These are phyloP conservation scores for Quercus tomentella DNA, from an alignment of 331 rosid species.

Conservation along the genomic window DNA sequence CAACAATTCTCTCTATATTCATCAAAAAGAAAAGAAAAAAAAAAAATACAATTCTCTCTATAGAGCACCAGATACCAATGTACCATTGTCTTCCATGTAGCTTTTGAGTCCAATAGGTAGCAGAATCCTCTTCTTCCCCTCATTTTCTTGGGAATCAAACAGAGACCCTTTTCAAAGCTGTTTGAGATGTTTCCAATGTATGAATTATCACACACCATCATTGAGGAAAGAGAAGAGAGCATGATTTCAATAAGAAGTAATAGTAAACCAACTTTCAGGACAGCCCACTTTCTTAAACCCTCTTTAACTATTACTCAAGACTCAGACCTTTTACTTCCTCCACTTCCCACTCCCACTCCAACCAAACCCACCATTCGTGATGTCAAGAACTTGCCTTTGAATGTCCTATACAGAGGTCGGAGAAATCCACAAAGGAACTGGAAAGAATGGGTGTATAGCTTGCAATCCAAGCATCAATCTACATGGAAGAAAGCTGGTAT, in stretches of 20 bases:
- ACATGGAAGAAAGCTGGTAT: conserved; percentile 44
- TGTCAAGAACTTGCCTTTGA: conserved; percentile 2
- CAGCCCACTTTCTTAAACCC: conserved; percentile 39
- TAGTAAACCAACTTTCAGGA: conserved; percentile 25
- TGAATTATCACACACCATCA: conserved; percentile 13
- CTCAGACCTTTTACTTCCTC: neutral
- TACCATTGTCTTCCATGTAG: too few relatives aligned
- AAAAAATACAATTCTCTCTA: too few relatives aligned
- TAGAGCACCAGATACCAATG: neutral
- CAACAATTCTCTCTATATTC: too few relatives aligned
- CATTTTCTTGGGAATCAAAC: neutral
- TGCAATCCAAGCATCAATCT: conserved; percentile 16
- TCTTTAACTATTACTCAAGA: conserved; percentile 1
- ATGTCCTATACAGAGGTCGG: conserved; percentile 32
- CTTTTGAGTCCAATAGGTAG: neutral
- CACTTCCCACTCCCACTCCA: neutral
- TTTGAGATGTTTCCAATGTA: conserved; percentile 1
- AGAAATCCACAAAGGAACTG: neutral
- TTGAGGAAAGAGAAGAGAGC: conserved; percentile 29
- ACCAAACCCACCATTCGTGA: neutral
- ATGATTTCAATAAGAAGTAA: conserved; percentile 45
- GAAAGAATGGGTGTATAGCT: conserved; percentile 33
- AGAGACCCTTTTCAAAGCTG: neutral
- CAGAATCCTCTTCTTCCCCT: neutral
- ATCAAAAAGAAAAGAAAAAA: too few relatives aligned